Conservation (phyloP, 768 basidiomycete species). For the Lactifluus hygrophoroides region DNA sequence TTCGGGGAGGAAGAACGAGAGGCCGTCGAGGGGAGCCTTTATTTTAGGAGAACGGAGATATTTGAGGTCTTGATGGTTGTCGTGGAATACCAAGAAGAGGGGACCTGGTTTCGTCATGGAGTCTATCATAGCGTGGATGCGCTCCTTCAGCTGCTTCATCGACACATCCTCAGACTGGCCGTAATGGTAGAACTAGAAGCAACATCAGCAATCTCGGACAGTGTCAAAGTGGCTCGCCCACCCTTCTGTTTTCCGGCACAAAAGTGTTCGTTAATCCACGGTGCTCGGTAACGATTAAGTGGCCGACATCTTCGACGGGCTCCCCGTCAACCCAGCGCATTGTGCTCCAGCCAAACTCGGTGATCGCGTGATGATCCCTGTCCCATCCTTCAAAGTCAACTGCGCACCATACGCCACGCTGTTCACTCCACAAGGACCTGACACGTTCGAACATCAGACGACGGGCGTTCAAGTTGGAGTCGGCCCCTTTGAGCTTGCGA, state of each 20-base stretch:
- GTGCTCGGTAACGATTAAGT: slow-evolving; percentile 59
- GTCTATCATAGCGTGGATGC: slow-evolving; percentile 40
- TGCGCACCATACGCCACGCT: slow-evolving; percentile 64
- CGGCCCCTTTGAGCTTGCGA: slow-evolving; percentile 61
- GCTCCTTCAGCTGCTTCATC: slow-evolving; percentile 41
- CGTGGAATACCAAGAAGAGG: slow-evolving; percentile 76
- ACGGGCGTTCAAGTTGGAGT: slow-evolving; percentile 44
- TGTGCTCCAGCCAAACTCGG: slow-evolving; percentile 75
- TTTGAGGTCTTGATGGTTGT: slow-evolving; percentile 71
- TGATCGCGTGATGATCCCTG: slow-evolving; percentile 57
- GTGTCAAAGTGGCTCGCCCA: slow-evolving; percentile 25
- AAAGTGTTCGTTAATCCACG: slow-evolving; percentile 51
- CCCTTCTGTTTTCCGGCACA: slow-evolving; percentile 54
- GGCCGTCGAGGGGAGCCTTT: slow-evolving; percentile 42
- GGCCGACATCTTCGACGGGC: slow-evolving; percentile 42
- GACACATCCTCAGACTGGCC: slow-evolving; percentile 52
- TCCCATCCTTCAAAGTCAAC: slow-evolving; percentile 86
- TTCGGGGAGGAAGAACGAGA: slow-evolving; percentile 53
- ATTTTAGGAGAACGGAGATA: slow-evolving; percentile 47
- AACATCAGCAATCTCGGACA: neutral
- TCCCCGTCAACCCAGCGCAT: slow-evolving; percentile 47
- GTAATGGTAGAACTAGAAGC: slow-evolving; percentile 51
- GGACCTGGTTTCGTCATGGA: slow-evolving; percentile 40
- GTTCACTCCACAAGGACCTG: slow-evolving; percentile 52
- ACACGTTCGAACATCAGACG: slow-evolving; percentile 62